Base-by-base conservation (phyloP, 1,284 basidiomycete genomes). In the Boletus mariae region DNA sequence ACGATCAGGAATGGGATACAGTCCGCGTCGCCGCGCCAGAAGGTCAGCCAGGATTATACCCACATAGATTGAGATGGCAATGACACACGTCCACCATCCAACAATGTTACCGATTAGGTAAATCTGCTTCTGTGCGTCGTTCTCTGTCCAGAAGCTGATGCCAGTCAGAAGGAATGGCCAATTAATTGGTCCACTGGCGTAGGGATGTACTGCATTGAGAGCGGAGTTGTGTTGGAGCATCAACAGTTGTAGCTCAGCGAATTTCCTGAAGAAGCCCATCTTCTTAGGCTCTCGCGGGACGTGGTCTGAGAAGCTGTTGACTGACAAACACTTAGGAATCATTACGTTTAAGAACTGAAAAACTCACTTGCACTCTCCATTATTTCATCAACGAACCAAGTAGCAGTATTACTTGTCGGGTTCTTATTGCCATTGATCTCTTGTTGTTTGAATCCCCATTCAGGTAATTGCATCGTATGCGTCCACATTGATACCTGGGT, bases 201-300 rank as follows among this genome's bases (percentile, higher is more conserved):
- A 99, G 38, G 97, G 97, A 69, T 99, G 97, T 11, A 87, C 90
- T 17, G 92, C 88, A 23, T 94, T 98, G 52, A 99, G 77, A 15
- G 94, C 95, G 11, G 94, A 92, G 66, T 99, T 99, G 75, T 99
- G 96, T 69, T 97, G 93, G 57, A 98, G 76, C 97, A 99, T 99
- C 54, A 95, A 77, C 43, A 95, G 71, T 67, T 99, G 97, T 40
- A 99, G 77, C 71, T 99, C 96, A 44, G 80, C 81, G 67, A 94
- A 99, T 74, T 99, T 99, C 70, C 82, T 87, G 79, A 99, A 87
- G 73, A 99, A 99, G 69, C 84, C 90, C 77, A 94, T 83, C 53
- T 77, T 77, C 73, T 89, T 92, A 41, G 91, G 85, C 55, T 83
- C 75, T 69, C 92, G 92, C 8, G 78, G 72, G 15, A 77, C 70